These are phyloP conservation scores for Arthrinium phaeospermum DNA, from an alignment of 2,329 filamentous ascomycete genomes.

Conservation along the genomic window DNA sequence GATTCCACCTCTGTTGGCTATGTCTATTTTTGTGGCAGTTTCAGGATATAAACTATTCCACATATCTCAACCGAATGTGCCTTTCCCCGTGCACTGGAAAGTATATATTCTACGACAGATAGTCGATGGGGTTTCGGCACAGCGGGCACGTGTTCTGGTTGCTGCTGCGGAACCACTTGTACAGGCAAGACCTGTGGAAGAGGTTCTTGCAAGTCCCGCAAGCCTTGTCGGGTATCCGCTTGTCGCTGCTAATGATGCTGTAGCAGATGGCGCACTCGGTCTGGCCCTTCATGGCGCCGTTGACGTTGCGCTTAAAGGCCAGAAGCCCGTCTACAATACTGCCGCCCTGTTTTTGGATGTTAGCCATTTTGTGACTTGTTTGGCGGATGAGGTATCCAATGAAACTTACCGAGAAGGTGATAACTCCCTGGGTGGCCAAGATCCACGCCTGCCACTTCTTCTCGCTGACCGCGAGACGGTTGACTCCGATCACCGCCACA, in stretches of 20 bases:
- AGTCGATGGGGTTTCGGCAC: conserved; percentile 86
- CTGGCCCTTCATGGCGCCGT: conserved; percentile 88
- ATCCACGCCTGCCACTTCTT: conserved; percentile 94
- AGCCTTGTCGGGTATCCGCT: conserved; percentile 87
- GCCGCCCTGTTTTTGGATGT: conserved; percentile 62
- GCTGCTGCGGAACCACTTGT: conserved; percentile 96
- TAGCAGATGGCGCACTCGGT: conserved; percentile 97
- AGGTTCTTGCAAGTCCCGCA: conserved; percentile 93
- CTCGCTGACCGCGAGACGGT: conserved; percentile 86
- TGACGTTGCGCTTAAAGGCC: conserved; percentile 86
- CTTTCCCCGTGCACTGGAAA: not conserved
- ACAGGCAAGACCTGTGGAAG: conserved; percentile 89
- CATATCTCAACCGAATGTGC: not conserved
- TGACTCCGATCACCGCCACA: conserved; percentile 77
- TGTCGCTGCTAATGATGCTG: conserved; percentile 87
- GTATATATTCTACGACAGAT: conserved; percentile 37
- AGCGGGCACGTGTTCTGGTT: conserved; percentile 91
- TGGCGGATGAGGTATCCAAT: not conserved
- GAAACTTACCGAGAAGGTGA: conserved; percentile 76
- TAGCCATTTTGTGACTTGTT: not conserved
- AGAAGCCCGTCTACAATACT: conserved; percentile 85
- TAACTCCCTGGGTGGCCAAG: conserved; percentile 85
- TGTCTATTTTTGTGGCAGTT: not conserved
- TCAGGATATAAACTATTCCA: not conserved
- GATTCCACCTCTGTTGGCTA: not conserved